Base-by-base conservation (phyloP, 352 stramenopile genomes). In the Lagenidium sp. region DNA sequence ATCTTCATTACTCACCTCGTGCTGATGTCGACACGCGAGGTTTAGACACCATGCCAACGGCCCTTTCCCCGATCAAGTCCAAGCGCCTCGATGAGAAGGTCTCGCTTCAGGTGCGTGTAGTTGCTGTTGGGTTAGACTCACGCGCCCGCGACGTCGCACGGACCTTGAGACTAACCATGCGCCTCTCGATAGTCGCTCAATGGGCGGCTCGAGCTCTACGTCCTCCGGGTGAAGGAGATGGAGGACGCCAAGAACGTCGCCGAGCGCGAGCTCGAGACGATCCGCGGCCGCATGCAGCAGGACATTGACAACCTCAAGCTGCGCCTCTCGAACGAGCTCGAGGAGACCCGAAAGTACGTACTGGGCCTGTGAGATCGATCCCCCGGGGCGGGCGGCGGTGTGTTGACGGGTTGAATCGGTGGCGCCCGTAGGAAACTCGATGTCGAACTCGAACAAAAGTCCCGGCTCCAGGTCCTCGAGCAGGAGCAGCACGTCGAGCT, bases 11-110 rank as follows among this genome's bases (percentile, higher is more conserved):
- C n/a, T n/a, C n/a, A n/a, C n/a, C n/a, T n/a, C n/a, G n/a, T n/a
- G n/a, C n/a, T n/a, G n/a, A n/a, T n/a, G n/a, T n/a, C n/a, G n/a
- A n/a, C n/a, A n/a, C n/a, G n/a, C n/a, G n/a, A n/a, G n/a, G n/a
- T n/a, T 31, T 30, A 36, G 11, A 40, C 28, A 41, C 29, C 10
- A 38, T 85, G 73, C 54, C 69, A 52, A 80, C 63, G 22, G 59
- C 71, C 24, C 53, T 90, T 42, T 87, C 78, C 23, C 78, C 78
- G 24, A 90, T 90, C 49, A 90, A 90, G 57, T 85, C 74, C 22
- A 87, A 86, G 70, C 70, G 78, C 11, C 62, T 90, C 48, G 78
- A 90, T 59, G 78, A 90, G 51, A 90, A 90, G 53, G 60, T 65
- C 29, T 81, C 78, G 47, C 71, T 90, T 21, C 78, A 90, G 68